A percentile compares a stretch with the other conserved stretches of the same genome.
These are phyloP conservation scores for Phyllosticta capitalensis DNA, from an alignment of 2,329 filamentous ascomycete species.

Conservation along the genomic window DNA sequence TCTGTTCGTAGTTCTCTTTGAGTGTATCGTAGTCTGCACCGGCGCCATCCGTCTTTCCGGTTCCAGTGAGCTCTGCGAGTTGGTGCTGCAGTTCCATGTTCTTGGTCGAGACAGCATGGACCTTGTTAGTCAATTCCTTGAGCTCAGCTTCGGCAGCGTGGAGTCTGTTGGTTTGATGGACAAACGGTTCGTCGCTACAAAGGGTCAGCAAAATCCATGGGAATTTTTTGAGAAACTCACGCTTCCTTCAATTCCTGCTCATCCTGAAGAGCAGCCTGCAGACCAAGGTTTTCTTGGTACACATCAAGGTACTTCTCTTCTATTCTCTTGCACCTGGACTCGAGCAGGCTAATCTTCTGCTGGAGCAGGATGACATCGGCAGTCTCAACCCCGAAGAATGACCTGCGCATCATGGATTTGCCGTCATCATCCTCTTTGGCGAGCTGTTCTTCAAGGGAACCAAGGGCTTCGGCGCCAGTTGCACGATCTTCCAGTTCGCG, in stretches of 20 bases:
- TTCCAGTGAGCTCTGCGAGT: slow-evolving; percentile 6
- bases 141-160: slow-evolving; percentile 24
- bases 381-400: slow-evolving; percentile 5
- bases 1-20: slow-evolving; percentile 26
- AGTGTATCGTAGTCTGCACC: slow-evolving; percentile 21
- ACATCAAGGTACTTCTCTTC: slow-evolving; percentile 33
- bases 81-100: slow-evolving; percentile 11
- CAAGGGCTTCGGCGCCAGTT: slow-evolving; percentile 12
- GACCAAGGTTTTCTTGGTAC: slow-evolving; percentile 31
- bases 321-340: slow-evolving; percentile 25
- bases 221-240: slow-evolving; percentile 21
- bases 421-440: slow-evolving; percentile 3
- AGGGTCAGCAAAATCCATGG: slow-evolving; percentile 5
- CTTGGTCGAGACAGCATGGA: slow-evolving; percentile 10
- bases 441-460: slow-evolving; percentile 33
- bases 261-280: slow-evolving; percentile 28
- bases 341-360: slow-evolving; percentile 31
- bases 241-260: slow-evolving; percentile 20
- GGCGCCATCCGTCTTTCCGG: slow-evolving; percentile 15
- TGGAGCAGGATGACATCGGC: slow-evolving; percentile 25
- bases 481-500: slow-evolving; percentile 28
- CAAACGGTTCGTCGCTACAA: slow-evolving; percentile 19
- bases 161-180: slow-evolving; percentile 30
- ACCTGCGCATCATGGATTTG: slow-evolving; percentile 2
- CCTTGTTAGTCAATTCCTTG: slow-evolving; percentile 9